phyloP scores from a whole-genome alignment of 1,284 basidiomycete genomes.

The Salmacisia buchloeana region DNA sequence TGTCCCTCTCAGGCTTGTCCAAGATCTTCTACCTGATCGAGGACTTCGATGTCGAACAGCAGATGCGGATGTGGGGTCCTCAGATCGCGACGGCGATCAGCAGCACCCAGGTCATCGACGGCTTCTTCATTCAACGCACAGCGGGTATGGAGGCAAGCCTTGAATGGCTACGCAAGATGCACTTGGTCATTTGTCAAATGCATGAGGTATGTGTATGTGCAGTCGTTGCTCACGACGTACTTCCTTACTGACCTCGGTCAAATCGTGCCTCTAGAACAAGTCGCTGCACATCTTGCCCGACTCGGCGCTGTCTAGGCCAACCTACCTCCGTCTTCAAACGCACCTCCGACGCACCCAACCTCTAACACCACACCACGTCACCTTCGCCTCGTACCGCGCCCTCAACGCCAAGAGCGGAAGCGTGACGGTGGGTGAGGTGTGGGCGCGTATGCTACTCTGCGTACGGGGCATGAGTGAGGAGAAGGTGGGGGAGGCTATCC shows the following conservation, averaged over 20 bases:
- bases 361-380: constrained; percentile 51
- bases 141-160: constrained; percentile 55
- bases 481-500: constrained; percentile 54
- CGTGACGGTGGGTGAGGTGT: constrained; percentile 54
- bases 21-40: constrained; percentile 59
- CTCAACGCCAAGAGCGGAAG: constrained; percentile 56
- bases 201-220: constrained; percentile 44
- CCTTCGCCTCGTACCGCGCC: constrained; percentile 54
- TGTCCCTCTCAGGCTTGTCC: constrained; percentile 55
- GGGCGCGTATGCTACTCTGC: constrained; percentile 57
- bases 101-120: constrained; percentile 58
- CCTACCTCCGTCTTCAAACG: constrained; percentile 48
- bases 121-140: constrained; percentile 58
- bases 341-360: constrained; percentile 50
- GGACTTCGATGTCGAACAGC: constrained; percentile 53
- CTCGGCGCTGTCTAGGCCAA: constrained; percentile 45
- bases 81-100: constrained; percentile 53
- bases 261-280: constrained; percentile 17
- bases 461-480: constrained; percentile 57
- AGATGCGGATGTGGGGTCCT: constrained; percentile 40
- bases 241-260: neutral
- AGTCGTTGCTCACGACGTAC: neutral
- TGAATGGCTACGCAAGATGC: constrained; percentile 55
- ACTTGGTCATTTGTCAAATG: constrained; percentile 52
- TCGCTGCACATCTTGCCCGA: constrained; percentile 55